Evolutionary conservation across 805 yeast genomes (phyloP), one percentile per base, ranked within the genome.

Genomic region (Candida pseudofarinosa): DNA sequence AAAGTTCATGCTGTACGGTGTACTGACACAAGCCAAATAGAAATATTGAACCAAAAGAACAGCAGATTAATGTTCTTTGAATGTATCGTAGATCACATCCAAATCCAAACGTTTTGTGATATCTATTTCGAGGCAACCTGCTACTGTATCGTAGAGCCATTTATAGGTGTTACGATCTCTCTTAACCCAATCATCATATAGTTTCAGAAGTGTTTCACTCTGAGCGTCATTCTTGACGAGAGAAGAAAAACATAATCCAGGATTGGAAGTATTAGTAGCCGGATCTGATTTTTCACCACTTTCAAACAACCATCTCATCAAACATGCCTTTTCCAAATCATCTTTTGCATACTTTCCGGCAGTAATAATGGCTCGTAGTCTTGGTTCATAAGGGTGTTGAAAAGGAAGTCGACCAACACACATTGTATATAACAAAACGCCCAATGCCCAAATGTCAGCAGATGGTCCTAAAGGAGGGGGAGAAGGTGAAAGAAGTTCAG

Each of bases 401-500:
- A 90, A 90, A 1, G 97, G 97, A 39, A 90, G 61, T 48, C 74
- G 77, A 0, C 95, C 90, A 18, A 80, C 75, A 20, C 82, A 62
- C 78, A 88, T 76, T 1, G 95, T 81, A 60, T 79, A 89, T 3
- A 84, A 52, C 48, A 85, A 65, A 0, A 89, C 86, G 3, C 97
- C 98, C 36, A 86, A 72, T 0, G 97, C 95, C 97, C 97, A 90
- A 4, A 87, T 74, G 63, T 90, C 98, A 1, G 90, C 83, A 33
- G 79, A 66, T 2, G 86, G 82, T 2, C 84, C 83, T 42, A 78
- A 55, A 46, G 82, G 68, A 54, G 81, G 67, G 4, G 88, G 86
- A 35, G 72, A 71, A 1, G 85, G 83, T 33, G 69, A 66, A 33
- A 89, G 64, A 14, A 88, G 69, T 58, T 90, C 97, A 0, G 98